Evolutionary conservation across 345 rosid species (phyloP).

Genomic region (Sonneratia alba): DNA sequence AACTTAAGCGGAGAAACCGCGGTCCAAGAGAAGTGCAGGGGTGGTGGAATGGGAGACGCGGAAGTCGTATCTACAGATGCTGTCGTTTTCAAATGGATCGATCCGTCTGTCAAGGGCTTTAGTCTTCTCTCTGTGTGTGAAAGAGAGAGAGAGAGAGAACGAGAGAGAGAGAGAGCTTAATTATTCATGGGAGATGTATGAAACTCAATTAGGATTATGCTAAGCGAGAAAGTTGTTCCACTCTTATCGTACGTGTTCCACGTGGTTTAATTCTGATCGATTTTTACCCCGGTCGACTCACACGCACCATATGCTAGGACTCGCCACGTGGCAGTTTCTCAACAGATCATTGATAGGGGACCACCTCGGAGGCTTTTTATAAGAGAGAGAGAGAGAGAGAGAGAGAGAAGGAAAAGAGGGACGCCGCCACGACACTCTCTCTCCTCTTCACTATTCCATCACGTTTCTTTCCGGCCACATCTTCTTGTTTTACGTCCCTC

Average conservation of each 20-base stretch:
- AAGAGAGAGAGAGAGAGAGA: no score
- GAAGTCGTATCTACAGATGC: neutral
- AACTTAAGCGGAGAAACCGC: neutral
- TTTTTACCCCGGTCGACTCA: neutral
- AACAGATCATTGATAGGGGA: slow-evolving; percentile 1
- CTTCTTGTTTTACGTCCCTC: neutral
- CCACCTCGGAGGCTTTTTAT: slow-evolving; percentile 7
- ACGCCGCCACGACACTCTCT: slow-evolving; percentile 5
- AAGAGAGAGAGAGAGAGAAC: no score
- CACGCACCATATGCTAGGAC: neutral
- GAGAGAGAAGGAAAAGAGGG: no score
- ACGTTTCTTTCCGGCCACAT: slow-evolving; percentile 1
- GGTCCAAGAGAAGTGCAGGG: neutral
- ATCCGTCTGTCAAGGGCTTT: no score
- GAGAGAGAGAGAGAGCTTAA: no score
- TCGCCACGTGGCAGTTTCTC: slow-evolving; percentile 7
- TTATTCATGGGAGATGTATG: no score
- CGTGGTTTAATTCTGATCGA: neutral
- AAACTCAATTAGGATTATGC: no score
- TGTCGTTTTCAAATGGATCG: no score
- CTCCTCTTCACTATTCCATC: neutral
- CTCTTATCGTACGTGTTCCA: no score
- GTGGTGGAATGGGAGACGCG: neutral
- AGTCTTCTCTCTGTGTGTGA: no score
- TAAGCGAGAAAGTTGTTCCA: no score